Conservation (phyloP, 331 rosid species). For the Dryas integrifolia region DNA sequence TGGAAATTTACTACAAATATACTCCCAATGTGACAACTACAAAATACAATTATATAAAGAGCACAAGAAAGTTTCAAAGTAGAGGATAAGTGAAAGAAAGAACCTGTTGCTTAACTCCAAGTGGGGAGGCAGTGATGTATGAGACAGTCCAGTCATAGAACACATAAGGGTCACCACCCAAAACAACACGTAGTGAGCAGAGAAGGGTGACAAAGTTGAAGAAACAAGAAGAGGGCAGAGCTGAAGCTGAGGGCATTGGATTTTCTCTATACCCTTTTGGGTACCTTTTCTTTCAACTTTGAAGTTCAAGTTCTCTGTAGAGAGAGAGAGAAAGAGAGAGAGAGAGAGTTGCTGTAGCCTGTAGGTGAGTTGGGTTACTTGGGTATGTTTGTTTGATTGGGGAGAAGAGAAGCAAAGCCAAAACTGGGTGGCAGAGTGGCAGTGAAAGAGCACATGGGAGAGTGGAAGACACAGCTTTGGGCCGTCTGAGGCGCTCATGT, state of each 20-base stretch:
- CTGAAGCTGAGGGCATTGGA: constrained; percentile 41
- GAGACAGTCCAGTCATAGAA: constrained; percentile 83
- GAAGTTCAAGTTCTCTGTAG: background rate
- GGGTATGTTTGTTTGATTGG: background rate
- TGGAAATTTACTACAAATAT: background rate
- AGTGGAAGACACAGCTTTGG: constrained; percentile 7
- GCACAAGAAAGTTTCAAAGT: background rate
- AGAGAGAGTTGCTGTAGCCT: too few species aligned
- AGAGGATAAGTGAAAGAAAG: background rate
- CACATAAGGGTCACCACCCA: constrained; percentile 69
- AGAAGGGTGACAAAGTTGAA: constrained; percentile 37
- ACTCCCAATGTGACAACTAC: background rate
- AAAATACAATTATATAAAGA: background rate
- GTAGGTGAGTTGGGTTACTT: background rate
- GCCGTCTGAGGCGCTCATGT: background rate
- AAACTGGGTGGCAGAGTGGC: constrained; percentile 16
- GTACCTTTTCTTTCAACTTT: background rate
- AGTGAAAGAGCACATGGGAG: constrained; percentile 24
- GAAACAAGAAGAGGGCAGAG: constrained; percentile 28
- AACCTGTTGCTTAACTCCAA: constrained; percentile 77
- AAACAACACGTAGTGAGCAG: constrained; percentile 42
- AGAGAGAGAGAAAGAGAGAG: background rate
- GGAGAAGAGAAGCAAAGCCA: background rate
- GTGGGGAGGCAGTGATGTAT: constrained; percentile 61
- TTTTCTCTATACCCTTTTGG: constrained; percentile 1